Evolutionary conservation across 805 yeast species (phyloP), one percentile per base, ranked within the genome.

Genomic region (Suhomyces xylopsoci): DNA sequence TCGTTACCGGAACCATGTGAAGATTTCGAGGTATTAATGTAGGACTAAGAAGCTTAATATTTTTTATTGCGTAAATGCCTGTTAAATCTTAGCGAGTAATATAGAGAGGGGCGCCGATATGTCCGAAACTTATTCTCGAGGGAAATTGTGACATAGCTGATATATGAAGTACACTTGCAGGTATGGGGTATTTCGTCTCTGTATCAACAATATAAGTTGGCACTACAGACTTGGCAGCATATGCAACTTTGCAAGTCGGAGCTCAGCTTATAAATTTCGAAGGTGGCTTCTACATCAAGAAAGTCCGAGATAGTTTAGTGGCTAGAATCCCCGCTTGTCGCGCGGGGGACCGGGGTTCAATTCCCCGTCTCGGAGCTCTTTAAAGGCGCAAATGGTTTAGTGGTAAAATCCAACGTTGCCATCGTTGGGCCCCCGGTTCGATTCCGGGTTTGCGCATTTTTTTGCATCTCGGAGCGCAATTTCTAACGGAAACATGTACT

Each of bases 301-400:
- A 32, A 32, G 25, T 22, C 25, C 25, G 25, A 22, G 25, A 22
- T 22, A 53, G 60, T 57, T 57, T 57, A 57, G 60, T 57, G 60
- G 60, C 60, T 57, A 57, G 60, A 57, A 57, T 57, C 55, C 55
- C 60, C 60, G 60, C 56, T 57, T 57, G 60, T 57, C 60, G 60
- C 60, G 56, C 49, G 60, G 60, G 55, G 55, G 60, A 57, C 60
- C 60, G 60, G 60, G 60, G 60, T 57, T 57, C 60, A 55, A 56
- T 56, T 56, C 59, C 59, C 59, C 59, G 59, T 56, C 59, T 54
- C 59, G 59, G 59, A 56, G 59, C 45, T 46, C 47, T 45, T 10
- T 5, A 12, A 2, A 1, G 10, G 50, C 50, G 50, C 50, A 48
- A 48, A 48, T 48, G 50, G 50, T 48, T 48, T 48, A 48, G 50